Base-by-base conservation (phyloP, 2,329 filamentous ascomycete genomes). In the Cladosporium oxysporum region DNA sequence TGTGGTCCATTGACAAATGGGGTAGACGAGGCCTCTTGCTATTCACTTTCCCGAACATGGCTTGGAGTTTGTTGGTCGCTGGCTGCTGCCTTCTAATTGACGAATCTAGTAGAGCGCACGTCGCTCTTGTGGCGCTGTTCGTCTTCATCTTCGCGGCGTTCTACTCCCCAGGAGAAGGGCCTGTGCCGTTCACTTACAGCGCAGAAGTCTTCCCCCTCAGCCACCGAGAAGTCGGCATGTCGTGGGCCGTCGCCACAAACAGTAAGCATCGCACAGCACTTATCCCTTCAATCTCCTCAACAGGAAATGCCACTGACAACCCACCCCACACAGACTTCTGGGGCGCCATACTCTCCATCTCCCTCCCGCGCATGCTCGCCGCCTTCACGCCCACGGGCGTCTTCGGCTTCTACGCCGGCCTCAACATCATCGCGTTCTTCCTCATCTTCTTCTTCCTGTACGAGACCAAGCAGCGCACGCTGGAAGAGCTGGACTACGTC, bases 191-290 rank as follows among this genome's bases (percentile, higher is more conserved):
- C 73, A 86, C 87, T 0, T 91, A 91, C 77, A 85, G 83, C 5
- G 88, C 89, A 50, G 89, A 91, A 75, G 87, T 90, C 1, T 91
- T 89, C 74, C 89, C 89, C 0, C 83, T 91, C 0, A 89, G 87
- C 1, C 88, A 91, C 74, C 84, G 89, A 71, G 89, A 91, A 73
- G 83, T 91, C 28, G 89, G 89, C 65, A 91, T 91, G 89, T 84
- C 84, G 0, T 90, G 85, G 77, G 85, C 88, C 8, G 88, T 90
- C 10, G 87, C 88, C 1, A 90, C 87, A 0, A 89, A 87, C 68
- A 65, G 63, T 65, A 23, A 60, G 63, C 33, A 16, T 16, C 31
- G 16, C 12, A 26, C 21, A 14, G 28, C 11, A 18, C 1, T 23
- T 10, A 7, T 26, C 11, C 14, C 10, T 23, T 29, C 7, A 18